Evolutionary conservation across 1,139 yeast species (phyloP), one percentile per base, ranked within the genome.

Genomic region (Geotrichum phurueaensis): DNA sequence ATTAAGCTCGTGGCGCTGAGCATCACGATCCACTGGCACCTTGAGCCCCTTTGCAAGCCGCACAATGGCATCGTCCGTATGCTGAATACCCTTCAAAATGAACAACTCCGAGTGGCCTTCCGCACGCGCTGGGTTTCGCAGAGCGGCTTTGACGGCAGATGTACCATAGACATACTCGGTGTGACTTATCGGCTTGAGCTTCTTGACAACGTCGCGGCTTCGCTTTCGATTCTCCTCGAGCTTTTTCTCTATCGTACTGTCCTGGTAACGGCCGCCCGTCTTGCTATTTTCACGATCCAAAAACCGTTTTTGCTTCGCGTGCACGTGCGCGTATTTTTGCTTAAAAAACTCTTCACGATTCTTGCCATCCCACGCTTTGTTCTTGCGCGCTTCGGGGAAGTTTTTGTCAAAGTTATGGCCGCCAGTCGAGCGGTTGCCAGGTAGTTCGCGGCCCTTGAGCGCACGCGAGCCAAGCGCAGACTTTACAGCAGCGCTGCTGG

Each of bases 161-260:
- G 87, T 84, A 3, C 97, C 97, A 69, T 81, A 89, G 1, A 90
- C 73, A 67, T 85, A 85, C 68, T 90, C 96, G 10, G 58, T 57
- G 47, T 53, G 57, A 18, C 57, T 56, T 12, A 48, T 48, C 12
- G 54, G 54, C 31, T 53, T 50, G 12, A 56, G 20, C 47, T 43
- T 49, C 27, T 18, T 53, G n/a, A 45, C 31, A 5, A 43, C 43
- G 33, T 23, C 51, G n/a, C 51, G 49, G 31, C 13, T 23, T 57
- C 57, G 57, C 55, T 60, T 20, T 13, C 15, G 39, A 4, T 54
- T 53, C 49, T 48, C 33, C 20, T 43, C 25, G 22, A 22, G 20
- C 12, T 25, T 18, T 31, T 27, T 22, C 36, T 48, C 31, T 51
- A 48, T n/a, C 18, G 31, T 63, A 60, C 45, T 60, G 62, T n/a